phyloP scores from a whole-genome alignment of 202 grass and related monocot genomes.

The Eragrostis tef region DNA sequence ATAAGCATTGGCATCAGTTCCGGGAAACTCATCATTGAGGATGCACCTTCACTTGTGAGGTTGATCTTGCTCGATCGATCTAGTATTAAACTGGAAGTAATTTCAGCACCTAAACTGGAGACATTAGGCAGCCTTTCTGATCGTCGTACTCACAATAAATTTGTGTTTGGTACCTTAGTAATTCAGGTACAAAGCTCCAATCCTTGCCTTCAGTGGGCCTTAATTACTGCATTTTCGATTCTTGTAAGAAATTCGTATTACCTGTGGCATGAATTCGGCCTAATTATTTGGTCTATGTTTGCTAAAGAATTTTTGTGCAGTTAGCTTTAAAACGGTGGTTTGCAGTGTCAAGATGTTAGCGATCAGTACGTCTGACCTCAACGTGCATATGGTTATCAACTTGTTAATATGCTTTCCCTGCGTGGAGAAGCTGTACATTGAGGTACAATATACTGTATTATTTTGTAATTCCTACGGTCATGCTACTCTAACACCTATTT shows the following conservation, averaged over 20 bases:
- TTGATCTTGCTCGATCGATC: slow-evolving; percentile 1
- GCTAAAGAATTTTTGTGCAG: neutral
- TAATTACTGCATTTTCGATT: no score
- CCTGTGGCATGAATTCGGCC: neutral
- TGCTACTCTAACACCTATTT: no score
- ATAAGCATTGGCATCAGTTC: neutral
- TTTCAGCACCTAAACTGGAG: slow-evolving; percentile 39
- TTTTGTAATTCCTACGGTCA: neutral
- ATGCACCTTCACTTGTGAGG: slow-evolving; percentile 32
- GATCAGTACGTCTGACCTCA: neutral
- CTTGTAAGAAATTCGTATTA: no score
- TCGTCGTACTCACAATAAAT: no score
- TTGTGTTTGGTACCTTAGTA: no score
- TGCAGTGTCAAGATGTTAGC: slow-evolving; percentile 20
- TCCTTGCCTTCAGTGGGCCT: neutral
- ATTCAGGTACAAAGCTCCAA: no score
- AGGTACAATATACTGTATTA: slow-evolving; percentile 5
- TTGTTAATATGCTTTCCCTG: slow-evolving; percentile 51
- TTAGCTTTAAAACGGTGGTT: neutral
- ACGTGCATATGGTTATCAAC: slow-evolving; percentile 1
- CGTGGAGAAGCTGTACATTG: slow-evolving; percentile 49
- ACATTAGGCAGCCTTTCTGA: neutral
- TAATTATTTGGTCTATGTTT: neutral
- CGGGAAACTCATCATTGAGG: neutral
- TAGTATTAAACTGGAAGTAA: neutral